Conservation (phyloP, 202 grass and related monocot species). For the Saccharum hybrid region DNA sequence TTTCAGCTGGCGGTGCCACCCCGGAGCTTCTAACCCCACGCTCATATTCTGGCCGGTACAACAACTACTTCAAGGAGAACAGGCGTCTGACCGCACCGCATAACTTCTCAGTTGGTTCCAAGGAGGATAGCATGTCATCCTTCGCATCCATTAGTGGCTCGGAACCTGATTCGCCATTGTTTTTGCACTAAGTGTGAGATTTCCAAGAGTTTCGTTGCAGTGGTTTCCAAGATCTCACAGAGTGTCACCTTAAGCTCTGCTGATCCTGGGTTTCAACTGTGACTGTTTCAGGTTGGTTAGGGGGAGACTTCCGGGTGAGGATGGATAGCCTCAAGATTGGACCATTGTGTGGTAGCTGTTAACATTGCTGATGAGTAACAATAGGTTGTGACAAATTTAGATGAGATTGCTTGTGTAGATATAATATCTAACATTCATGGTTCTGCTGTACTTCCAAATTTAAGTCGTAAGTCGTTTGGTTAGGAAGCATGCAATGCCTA, state of each 20-base stretch:
- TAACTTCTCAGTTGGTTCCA: constrained; percentile 62
- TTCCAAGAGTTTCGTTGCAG: background rate
- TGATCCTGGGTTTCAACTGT: constrained; percentile 36
- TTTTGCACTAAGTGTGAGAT: constrained; percentile 56
- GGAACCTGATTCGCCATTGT: constrained; percentile 69
- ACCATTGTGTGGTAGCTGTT: constrained; percentile 41
- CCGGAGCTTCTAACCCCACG: constrained; percentile 76
- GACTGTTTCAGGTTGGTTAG: constrained; percentile 38
- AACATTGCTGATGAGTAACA: constrained; percentile 47
- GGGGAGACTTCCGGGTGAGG: constrained; percentile 9
- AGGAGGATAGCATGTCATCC: constrained; percentile 77
- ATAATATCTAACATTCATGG: constrained; percentile 52
- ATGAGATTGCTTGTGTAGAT: constrained; percentile 57
- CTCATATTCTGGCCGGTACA: constrained; percentile 60
- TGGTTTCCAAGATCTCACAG: constrained; percentile 11
- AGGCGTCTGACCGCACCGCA: constrained; percentile 51
- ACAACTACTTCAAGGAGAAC: constrained; percentile 69
- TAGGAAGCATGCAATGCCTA: constrained; percentile 36
- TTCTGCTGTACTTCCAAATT: constrained; percentile 31
- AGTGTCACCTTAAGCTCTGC: background rate
- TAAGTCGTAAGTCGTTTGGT: constrained; percentile 35
- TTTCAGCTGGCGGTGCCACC: constrained; percentile 65
- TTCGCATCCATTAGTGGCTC: constrained; percentile 83
- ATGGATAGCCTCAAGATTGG: constrained; percentile 35
- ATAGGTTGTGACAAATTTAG: constrained; percentile 52